phyloP scores from a whole-genome alignment of 805 yeast species.

The Isabelozyma rhagii region DNA sequence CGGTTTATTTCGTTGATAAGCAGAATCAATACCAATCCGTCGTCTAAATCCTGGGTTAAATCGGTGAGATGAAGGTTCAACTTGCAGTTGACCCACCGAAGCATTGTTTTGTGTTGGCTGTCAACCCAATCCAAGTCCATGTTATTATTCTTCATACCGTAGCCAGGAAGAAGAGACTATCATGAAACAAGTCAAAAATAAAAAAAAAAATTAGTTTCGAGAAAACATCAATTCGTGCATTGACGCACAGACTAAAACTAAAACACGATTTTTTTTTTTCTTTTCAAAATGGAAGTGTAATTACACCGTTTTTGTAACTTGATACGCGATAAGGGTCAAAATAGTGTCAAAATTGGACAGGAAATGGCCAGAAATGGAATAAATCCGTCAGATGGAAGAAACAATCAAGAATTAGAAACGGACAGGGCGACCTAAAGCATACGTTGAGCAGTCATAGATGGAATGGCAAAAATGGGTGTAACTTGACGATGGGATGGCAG shows the following conservation, averaged over 20 bases:
- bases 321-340: neutral
- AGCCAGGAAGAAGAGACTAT: neutral
- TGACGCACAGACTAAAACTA: neutral
- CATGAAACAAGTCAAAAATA: neutral
- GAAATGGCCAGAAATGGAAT: neutral
- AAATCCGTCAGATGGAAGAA: too few relatives aligned
- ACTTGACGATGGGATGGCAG: too few relatives aligned
- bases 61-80: conserved; percentile 19
- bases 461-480: too few relatives aligned
- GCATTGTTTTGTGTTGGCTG: conserved; percentile 46
- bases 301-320: neutral
- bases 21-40: conserved; percentile 38
- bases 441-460: too few relatives aligned
- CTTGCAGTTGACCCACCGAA: conserved; percentile 48
- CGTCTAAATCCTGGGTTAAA: conserved; percentile 31
- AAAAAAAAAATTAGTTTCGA: neutral
- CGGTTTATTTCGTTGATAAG: conserved; percentile 31
- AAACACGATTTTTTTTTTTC: neutral
- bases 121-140: conserved; percentile 33
- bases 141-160: neutral
- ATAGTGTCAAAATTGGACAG: neutral
- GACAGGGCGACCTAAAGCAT: too few relatives aligned
- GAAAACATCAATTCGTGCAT: neutral
- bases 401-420: too few relatives aligned
- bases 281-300: neutral